Percentiles rank a stretch among this genome's conserved stretches.
phyloP scores from a whole-genome alignment of 2,329 filamentous ascomycete genomes.

The Fusarium sp. region DNA sequence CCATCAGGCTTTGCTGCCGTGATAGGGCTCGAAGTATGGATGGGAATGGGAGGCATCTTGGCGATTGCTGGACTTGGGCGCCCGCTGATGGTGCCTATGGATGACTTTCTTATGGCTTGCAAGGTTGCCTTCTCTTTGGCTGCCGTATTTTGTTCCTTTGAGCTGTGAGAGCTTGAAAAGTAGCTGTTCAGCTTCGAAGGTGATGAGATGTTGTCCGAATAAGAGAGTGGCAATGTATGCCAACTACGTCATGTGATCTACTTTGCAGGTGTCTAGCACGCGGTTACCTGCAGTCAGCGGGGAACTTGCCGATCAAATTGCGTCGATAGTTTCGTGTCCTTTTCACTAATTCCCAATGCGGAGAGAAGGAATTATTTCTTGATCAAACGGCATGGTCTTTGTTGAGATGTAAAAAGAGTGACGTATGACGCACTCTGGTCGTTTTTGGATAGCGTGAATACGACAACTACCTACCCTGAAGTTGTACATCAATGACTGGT shows the following conservation, averaged over 20 bases:
- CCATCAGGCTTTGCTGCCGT: constrained; percentile 68
- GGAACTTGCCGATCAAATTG: constrained; percentile 45
- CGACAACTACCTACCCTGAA: constrained; percentile 23
- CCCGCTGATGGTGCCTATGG: neutral
- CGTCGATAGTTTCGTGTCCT: constrained; percentile 22
- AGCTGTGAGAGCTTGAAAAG: neutral
- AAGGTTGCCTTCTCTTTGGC: neutral
- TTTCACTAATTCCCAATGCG: constrained; percentile 36
- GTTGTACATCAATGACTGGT: neutral
- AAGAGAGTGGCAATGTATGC: constrained; percentile 35
- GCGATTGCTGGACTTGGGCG: neutral
- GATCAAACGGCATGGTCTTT: constrained; percentile 15
- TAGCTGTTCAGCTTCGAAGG: constrained; percentile 1
- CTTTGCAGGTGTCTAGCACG: constrained; percentile 31
- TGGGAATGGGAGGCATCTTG: constrained; percentile 73
- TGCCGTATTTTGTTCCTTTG: neutral
- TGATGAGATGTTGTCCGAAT: constrained; percentile 35
- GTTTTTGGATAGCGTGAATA: neutral
- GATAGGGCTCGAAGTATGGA: constrained; percentile 73
- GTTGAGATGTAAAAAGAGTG: constrained; percentile 11
- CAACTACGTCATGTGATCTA: constrained; percentile 44
- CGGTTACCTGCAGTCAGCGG: constrained; percentile 40
- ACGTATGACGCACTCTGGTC: constrained; percentile 10
- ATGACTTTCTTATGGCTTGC: neutral
- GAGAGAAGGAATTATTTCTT: constrained; percentile 31